Evolutionary conservation across 805 yeast species (phyloP), one percentile per base, ranked within the genome.

Genomic region (Scheffersomyces coipomensis): DNA sequence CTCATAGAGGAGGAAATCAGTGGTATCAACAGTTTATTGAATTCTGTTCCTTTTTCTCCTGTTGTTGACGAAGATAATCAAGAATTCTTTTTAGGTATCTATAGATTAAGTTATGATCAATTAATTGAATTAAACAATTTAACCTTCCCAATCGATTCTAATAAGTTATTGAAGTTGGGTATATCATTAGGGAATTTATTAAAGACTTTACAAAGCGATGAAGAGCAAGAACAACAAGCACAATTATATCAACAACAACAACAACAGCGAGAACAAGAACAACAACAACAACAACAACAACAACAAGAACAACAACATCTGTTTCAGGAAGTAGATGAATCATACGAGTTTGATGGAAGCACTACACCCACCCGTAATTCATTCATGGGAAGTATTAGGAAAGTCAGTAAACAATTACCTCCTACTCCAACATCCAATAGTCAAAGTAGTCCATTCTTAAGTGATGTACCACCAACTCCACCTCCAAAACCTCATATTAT

Each of bases 111-210:
- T 32, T 42, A 59, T 40, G 43, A 48, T 17, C 50, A 55, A 9
- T 34, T 65, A 22, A 34, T 39, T 24, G 39, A 38, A 35, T 48
- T 67, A 22, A 57, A 60, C 29, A 52, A 55, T 16, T 48, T 53
- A 13, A 49, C 47, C 36, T 58, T 60, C 42, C 72, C 70, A 19
- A 55, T 68, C 5, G 62, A 69, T 35, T 51, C 63, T 25, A 62
- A 48, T 44, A 67, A 66, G 43, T 53, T 70, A 22, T 46, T 69
- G 33, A 69, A 69, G 47, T 47, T 70, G 23, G 69, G 70, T 15
- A 66, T 70, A 19, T 66, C 73, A 25, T 54, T 70, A 22, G 75
- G 75, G 1, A 68, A 67, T 46, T 51, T 68, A 24, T 42, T 68
- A 30, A 66, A 65, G 41, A 51, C 70, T 9, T 51, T 62, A 30